Percentiles rank a stretch among this genome's conserved stretches.
Evolutionary conservation across 2,329 filamentous ascomycete genomes (phyloP).

Genomic region (Colletotrichum trifolii): DNA sequence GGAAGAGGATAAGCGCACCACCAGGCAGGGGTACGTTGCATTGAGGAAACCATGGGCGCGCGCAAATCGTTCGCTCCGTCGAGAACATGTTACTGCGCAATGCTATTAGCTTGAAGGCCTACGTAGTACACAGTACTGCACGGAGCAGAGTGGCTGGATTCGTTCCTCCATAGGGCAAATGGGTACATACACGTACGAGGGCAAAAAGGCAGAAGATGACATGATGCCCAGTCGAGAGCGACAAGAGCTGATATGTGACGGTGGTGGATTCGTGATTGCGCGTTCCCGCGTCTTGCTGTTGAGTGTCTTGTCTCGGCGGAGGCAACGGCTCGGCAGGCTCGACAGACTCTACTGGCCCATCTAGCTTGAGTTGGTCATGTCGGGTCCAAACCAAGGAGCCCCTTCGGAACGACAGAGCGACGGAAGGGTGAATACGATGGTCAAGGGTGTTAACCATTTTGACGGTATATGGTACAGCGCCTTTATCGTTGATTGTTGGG

Average conservation of each 20-base stretch:
- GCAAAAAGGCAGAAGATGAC: constrained; percentile 14
- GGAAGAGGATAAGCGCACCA: constrained; percentile 51
- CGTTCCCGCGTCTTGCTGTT: constrained; percentile 15
- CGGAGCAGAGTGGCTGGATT: constrained; percentile 14
- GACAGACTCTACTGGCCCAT: no score
- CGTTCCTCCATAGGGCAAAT: constrained; percentile 14
- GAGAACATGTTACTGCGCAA: not conserved
- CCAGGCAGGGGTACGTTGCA: constrained; percentile 37
- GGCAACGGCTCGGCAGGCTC: not conserved
- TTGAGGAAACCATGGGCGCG: constrained; percentile 20
- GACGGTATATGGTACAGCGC: no score
- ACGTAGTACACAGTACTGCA: constrained; percentile 11
- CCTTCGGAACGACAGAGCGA: no score
- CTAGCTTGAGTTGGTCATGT: not conserved
- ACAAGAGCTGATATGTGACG: constrained; percentile 30
- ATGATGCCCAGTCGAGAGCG: constrained; percentile 5
- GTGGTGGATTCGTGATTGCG: constrained; percentile 15
- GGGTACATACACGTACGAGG: constrained; percentile 7
- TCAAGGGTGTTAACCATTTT: no score
- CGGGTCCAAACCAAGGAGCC: no score
- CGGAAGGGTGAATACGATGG: no score
- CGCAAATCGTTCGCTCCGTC: constrained; percentile 16
- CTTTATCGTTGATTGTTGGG: no score
- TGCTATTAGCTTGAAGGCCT: no score
- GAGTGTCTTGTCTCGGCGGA: constrained; percentile 1